Base-by-base conservation (phyloP, 2,329 filamentous ascomycete genomes). In the Trichoderma sp. region DNA sequence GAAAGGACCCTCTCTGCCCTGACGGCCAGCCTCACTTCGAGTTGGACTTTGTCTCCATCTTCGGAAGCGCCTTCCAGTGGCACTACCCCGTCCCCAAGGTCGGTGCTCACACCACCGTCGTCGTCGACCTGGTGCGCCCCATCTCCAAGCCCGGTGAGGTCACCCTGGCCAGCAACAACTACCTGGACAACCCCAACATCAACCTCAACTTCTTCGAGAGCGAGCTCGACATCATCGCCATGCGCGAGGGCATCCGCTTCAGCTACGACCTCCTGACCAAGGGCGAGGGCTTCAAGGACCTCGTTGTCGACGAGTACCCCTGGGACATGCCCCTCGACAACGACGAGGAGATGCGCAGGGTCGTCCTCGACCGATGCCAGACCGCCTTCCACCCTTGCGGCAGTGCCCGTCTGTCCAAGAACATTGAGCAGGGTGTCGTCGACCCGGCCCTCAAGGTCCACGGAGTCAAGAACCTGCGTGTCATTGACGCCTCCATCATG, bases 11-110 rank as follows among this genome's bases (percentile, higher is more conserved):
- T 3, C 91, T 91, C 78, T 86, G 86, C 2, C 89, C 89, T 0
- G 84, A 82, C 4, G 89, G 88, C 7, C 89, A 91, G 80, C 89
- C 90, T 31, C 89, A 91, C 77, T 91, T 91, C 77, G 89, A 91
- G 82, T 85, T 91, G 41, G 90, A 92, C 82, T 92, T 92, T 78
- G 87, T 92, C 12, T 84, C 85, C 71, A 87, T 92, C 84, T 92
- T 92, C 80, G 78, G 83, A 64, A 83, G 82, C 62, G 85, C 86
- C 5, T 87, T 88, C 81, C 86, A 87, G 80, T 87, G 85, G 85
- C 86, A 87, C 80, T 85, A 83, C 77, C 85, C 86, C 0, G 76
- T 80, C 0, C 85, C 85, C 4, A 80, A 81, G 3, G 67, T 78
- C 27, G 90, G 89, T 0, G 84, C 85, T 78, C 89, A 89, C 81